Percentiles rank a stretch among this genome's conserved stretches.
These are phyloP conservation scores for Craterostigma plantagineum DNA, from an alignment of 257 asterid species.

Conservation along the genomic window DNA sequence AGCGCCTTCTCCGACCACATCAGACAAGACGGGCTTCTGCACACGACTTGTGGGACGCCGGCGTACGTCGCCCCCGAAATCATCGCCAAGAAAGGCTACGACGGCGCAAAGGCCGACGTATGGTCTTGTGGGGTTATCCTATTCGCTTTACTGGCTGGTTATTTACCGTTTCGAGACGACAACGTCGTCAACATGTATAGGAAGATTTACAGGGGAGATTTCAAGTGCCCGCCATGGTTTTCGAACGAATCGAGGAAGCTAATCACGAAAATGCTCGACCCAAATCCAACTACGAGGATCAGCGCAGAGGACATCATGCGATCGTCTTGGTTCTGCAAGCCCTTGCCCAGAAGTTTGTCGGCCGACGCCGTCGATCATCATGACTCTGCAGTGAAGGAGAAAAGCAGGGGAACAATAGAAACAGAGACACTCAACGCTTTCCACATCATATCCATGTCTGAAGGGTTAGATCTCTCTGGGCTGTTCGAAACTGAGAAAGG, in stretches of 20 bases:
- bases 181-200: too few species aligned
- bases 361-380: too few species aligned
- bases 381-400: background rate
- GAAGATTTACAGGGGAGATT: too few species aligned
- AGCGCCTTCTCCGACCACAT: constrained; percentile 23
- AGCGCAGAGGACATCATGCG: too few species aligned
- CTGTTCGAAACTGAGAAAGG: constrained; percentile 12
- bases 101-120: too few species aligned
- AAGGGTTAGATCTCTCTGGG: constrained; percentile 30
- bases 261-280: constrained; percentile 6
- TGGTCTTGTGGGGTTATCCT: constrained; percentile 1
- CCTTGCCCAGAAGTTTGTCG: too few species aligned
- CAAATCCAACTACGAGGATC: too few species aligned
- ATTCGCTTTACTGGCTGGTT: too few species aligned
- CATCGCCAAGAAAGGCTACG: constrained; percentile 10
- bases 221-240: constrained; percentile 32
- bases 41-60: constrained; percentile 8
- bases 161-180: too few species aligned
- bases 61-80: constrained; percentile 19
- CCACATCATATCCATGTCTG: constrained; percentile 31
- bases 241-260: constrained; percentile 19
- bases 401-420: too few species aligned
- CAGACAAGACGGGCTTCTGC: constrained; percentile 21
- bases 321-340: too few species aligned
- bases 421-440: constrained; percentile 26